Evolutionary conservation across 2,329 filamentous ascomycete genomes (phyloP).

Genomic region (Cytospora paraplurivora): DNA sequence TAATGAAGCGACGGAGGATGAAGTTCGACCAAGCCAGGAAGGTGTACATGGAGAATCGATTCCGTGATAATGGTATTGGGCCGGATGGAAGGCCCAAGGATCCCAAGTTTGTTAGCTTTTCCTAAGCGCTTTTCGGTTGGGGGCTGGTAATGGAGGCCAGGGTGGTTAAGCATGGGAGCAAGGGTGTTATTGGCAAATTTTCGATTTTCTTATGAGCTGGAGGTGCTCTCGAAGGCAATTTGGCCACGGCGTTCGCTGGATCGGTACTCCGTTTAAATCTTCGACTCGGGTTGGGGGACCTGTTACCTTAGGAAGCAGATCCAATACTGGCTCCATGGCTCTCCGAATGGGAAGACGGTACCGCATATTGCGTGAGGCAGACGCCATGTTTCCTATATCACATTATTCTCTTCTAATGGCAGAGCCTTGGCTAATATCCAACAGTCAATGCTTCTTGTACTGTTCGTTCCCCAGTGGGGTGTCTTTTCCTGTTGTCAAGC

Average conservation of each 20-base stretch:
- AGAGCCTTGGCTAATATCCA: not conserved
- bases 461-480: not conserved
- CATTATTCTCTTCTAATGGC: slow-evolving; percentile 2
- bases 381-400: slow-evolving; percentile 13
- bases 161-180: not conserved
- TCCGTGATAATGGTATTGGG: slow-evolving; percentile 85
- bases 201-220: not conserved
- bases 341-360: not conserved
- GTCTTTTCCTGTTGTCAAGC: not conserved
- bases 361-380: slow-evolving; percentile 10
- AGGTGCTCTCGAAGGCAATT: not conserved
- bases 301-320: not conserved
- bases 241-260: slow-evolving; percentile 23
- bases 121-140: slow-evolving; percentile 44
- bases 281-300: not conserved
- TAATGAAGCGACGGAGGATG: slow-evolving; percentile 85
- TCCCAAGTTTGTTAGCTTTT: slow-evolving; percentile 95
- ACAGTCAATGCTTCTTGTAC: not conserved
- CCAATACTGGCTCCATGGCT: not conserved
- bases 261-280: not conserved
- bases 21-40: slow-evolving; percentile 89
- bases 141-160: not conserved
- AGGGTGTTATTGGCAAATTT: not conserved
- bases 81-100: slow-evolving; percentile 85
- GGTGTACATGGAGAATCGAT: slow-evolving; percentile 81